phyloP scores from a whole-genome alignment of 164 flowering plant genomes.

The Tetrastigma voinierianum region DNA sequence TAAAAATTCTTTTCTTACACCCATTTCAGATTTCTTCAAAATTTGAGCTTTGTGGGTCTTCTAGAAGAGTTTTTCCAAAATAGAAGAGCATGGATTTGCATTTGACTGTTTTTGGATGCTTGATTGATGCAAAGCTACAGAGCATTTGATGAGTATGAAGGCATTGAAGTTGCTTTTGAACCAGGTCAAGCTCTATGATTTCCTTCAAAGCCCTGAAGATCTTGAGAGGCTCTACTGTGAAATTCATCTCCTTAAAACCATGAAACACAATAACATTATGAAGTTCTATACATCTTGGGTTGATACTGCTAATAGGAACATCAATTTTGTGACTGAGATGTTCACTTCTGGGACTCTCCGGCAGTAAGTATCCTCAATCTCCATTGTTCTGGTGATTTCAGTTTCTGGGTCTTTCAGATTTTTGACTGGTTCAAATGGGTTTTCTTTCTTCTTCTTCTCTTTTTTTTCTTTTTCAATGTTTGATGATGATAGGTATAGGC shows the following conservation, averaged over 20 bases:
- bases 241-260: conserved; percentile 62
- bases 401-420: not conserved
- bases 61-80: too few relatives aligned
- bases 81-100: too few relatives aligned
- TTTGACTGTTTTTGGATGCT: conserved; percentile 2
- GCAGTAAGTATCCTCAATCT: conserved; percentile 32
- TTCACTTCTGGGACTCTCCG: conserved; percentile 55
- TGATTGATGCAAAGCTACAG: conserved; percentile 41
- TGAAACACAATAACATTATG: conserved; percentile 61
- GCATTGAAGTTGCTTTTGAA: conserved; percentile 76
- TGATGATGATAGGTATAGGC: conserved; percentile 43
- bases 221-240: conserved; percentile 67
- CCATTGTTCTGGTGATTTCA: not conserved
- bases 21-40: conserved; percentile 12
- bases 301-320: conserved; percentile 47
- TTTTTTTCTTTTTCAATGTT: not conserved
- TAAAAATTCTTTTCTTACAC: not conserved
- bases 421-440: not conserved
- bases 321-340: conserved; percentile 60
- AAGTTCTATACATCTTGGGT: conserved; percentile 67
- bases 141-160: conserved; percentile 68
- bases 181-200: conserved; percentile 55
- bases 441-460: too few relatives aligned
- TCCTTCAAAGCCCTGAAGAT: conserved; percentile 57
- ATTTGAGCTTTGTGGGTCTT: not conserved